These are phyloP conservation scores for Pneumocystis murina DNA, from an alignment of 1,139 yeast genomes.

Conservation along the genomic window DNA sequence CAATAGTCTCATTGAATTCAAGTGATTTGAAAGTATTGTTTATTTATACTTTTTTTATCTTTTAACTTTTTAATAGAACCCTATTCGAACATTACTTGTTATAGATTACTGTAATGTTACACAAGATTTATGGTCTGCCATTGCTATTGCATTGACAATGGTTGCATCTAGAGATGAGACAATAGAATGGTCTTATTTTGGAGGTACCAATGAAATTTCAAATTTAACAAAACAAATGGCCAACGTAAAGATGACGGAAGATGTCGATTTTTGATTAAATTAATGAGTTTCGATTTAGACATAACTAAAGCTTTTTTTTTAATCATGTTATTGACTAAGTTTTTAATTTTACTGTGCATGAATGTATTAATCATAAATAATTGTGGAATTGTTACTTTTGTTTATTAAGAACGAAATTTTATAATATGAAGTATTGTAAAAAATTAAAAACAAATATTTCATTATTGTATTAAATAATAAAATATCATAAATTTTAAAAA, in stretches of 20 bases:
- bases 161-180: constrained; percentile 19
- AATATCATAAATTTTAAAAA: no score
- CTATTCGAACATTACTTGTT: constrained; percentile 5
- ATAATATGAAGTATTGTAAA: no score
- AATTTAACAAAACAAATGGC: neutral
- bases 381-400: no score
- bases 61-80: neutral
- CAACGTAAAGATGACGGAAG: neutral
- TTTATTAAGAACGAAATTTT: no score
- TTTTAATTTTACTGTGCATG: neutral
- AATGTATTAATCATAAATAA: neutral
- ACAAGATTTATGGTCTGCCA: constrained; percentile 8
- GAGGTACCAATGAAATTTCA: neutral
- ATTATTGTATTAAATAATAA: no score
- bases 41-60: neutral
- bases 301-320: neutral
- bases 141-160: constrained; percentile 5
- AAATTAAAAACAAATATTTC: no score
- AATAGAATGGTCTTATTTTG: neutral
- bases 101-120: constrained; percentile 3
- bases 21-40: neutral
- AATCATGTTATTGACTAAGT: neutral
- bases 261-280: neutral
- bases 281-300: neutral
- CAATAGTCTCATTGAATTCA: constrained; percentile 6